Percentiles rank a stretch among this genome's conserved stretches.
These are phyloP conservation scores for Trebouxia gelatinosa DNA, from an alignment of 163 green algal species.

Conservation along the genomic window DNA sequence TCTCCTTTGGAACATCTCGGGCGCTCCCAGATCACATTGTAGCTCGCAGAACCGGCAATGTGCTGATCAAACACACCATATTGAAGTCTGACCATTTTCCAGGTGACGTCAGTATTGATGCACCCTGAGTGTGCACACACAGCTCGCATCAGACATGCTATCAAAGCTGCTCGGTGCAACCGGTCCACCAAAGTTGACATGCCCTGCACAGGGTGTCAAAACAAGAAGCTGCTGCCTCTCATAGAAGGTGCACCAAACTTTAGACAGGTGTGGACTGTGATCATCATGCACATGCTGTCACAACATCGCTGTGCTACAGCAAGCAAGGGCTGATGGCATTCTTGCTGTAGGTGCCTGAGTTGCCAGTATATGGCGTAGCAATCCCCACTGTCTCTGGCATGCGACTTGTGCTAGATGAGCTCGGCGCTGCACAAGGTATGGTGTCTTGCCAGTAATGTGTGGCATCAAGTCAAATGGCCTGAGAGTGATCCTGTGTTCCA, in stretches of 20 bases:
- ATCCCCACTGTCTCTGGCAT: slow-evolving; percentile 90
- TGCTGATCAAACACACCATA: slow-evolving; percentile 88
- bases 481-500: slow-evolving; percentile 9
- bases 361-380: slow-evolving; percentile 93
- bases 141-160: neutral
- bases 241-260: slow-evolving; percentile 95
- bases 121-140: neutral
- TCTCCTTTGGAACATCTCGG: slow-evolving; percentile 10
- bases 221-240: slow-evolving; percentile 86
- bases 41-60: slow-evolving; percentile 58
- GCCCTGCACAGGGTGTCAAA: slow-evolving; percentile 83
- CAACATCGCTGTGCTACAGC: neutral
- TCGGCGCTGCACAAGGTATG: slow-evolving; percentile 62
- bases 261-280: slow-evolving; percentile 47
- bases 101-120: slow-evolving; percentile 42
- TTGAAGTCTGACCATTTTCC: slow-evolving; percentile 94
- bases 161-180: neutral
- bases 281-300: neutral
- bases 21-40: slow-evolving; percentile 14
- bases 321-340: neutral
- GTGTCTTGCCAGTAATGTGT: neutral
- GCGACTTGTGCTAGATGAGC: slow-evolving; percentile 73
- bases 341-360: slow-evolving; percentile 71
- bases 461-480: neutral
- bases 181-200: neutral